Base-by-base conservation (phyloP, 2,329 filamentous ascomycete species). In the Coleophoma eucalyptorum region DNA sequence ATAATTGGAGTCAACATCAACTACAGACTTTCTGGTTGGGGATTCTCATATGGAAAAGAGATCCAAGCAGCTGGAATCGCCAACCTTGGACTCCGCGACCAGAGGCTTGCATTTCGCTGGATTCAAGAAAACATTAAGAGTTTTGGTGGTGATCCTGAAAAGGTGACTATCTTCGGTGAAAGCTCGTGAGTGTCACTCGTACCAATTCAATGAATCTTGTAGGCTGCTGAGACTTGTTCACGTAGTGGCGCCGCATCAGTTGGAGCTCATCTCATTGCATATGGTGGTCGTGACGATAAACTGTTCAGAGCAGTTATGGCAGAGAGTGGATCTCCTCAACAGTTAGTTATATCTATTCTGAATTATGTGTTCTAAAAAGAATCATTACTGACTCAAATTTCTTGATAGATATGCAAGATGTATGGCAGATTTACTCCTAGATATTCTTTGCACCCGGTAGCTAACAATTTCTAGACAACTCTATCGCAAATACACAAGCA, bases 271-370 rank as follows among this genome's bases (percentile, higher is more conserved):
- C 8, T 46, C 7, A 16, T 77, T 34, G 75, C 77, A 4, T 78
- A 80, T 52, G 74, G 72, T 19, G 79, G 79, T 1, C 68, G 76
- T 21, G 71, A 82, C 49, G 78, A 83, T 50, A 66, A 68, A 1
- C 69, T 81, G 0, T 81, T 81, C 58, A 67, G 73, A 4, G 72
- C 60, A 13, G 76, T 67, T 1, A 77, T 78, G n/a, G 68, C 68
- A 45, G 62, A 81, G 52, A 79, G 74, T 8, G 48, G 49, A 33
- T 31, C 21, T 5, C 35, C 21, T 26, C 21, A 26, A 26, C 43
- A 69, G 18, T 20, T 19, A 20, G 41, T 15, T 43, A 11, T 21
- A 43, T 20, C 11, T 20, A 8, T 11, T 43, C 20, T 43, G 16
- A 16, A 43, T 16, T 19, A n/a, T 21, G 18, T 43, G 20, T 20